Conservation (phyloP, 2,329 filamentous ascomycete species). For the Gnomoniopsis sp. region DNA sequence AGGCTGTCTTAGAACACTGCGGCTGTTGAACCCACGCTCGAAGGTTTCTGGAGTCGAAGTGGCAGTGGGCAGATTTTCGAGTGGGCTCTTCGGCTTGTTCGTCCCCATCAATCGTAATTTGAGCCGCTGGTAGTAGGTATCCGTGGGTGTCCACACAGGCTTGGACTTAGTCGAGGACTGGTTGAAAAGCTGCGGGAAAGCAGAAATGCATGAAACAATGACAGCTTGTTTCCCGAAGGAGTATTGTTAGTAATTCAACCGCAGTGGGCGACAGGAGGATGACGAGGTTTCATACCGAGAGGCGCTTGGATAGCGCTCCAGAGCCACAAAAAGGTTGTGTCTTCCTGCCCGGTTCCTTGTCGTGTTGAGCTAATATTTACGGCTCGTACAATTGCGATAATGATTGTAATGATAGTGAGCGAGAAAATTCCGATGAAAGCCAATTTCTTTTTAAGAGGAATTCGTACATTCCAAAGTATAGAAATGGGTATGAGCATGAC, state of each 20-base stretch:
- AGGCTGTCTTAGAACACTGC: too few species aligned
- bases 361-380: neutral
- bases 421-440: constrained; percentile 1
- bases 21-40: too few species aligned
- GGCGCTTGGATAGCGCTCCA: neutral
- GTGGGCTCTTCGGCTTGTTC: neutral
- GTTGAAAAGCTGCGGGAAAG: neutral
- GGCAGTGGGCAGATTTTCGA: neutral
- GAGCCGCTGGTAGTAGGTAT: neutral
- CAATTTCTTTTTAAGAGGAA: constrained; percentile 28
- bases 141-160: neutral
- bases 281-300: neutral
- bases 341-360: neutral
- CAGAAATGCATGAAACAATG: neutral
- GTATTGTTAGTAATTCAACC: too few species aligned
- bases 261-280: neutral
- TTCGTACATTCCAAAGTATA: constrained; percentile 28
- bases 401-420: neutral
- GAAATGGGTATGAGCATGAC: neutral
- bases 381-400: neutral
- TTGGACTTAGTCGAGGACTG: neutral
- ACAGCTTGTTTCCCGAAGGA: neutral
- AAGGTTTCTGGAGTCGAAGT: neutral
- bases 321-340: neutral
- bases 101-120: neutral